A percentile compares a stretch with the other conserved stretches of the same genome.
Evolutionary conservation across 805 yeast species (phyloP).

Genomic region (Jamesozyma lodderae): DNA sequence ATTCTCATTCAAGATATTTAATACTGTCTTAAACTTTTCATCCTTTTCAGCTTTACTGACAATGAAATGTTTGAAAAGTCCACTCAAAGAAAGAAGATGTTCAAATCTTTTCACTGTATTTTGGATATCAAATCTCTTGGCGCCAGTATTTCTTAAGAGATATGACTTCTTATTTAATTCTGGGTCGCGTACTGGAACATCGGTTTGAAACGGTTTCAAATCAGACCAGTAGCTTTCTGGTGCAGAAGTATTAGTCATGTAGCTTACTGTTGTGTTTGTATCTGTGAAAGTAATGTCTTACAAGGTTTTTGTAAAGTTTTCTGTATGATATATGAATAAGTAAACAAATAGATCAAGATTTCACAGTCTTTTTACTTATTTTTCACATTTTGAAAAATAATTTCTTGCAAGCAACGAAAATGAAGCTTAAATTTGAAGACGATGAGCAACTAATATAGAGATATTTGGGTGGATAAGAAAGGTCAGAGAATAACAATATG

Average conservation of each 20-base stretch:
- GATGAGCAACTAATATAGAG: no score
- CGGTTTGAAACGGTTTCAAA: conserved; percentile 7
- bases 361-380: no score
- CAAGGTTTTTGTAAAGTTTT: no score
- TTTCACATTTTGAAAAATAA: no score
- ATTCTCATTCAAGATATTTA: conserved; percentile 32
- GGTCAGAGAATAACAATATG: no score
- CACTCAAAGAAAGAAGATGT: conserved; percentile 56
- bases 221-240: conserved; percentile 1
- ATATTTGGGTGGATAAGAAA: no score
- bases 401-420: no score
- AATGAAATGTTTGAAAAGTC: conserved; percentile 59
- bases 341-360: no score
- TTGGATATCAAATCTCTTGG: conserved; percentile 39
- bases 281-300: no score
- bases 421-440: no score
- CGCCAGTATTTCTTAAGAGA: conserved; percentile 17
- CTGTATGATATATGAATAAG: no score
- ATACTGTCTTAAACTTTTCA: conserved; percentile 44
- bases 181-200: conserved; percentile 9
- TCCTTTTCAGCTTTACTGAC: conserved; percentile 56
- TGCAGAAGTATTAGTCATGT: neutral
- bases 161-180: conserved; percentile 20
- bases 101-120: conserved; percentile 60
- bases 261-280: no score